Base-by-base conservation (phyloP, 371 early-diverging fungal species). In the Haplosporangium sp. region DNA sequence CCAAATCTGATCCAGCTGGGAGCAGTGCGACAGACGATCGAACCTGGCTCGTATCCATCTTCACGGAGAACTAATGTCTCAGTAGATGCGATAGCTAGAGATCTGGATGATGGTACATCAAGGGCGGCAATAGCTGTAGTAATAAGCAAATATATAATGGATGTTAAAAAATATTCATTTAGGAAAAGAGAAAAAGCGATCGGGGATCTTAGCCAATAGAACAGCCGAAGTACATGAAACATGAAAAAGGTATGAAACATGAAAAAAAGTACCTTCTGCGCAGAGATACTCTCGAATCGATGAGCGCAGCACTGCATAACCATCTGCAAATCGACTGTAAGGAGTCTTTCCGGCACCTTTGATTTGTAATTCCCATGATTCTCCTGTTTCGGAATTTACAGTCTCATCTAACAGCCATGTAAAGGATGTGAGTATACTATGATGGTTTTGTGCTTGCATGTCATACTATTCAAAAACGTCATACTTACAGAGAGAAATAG, bases 1-100 rank as follows among this genome's bases (percentile, higher is more conserved):
- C 97, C 97, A 84, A 97, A 95, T 13, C 97, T 90, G 39, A 97
- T 69, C 95, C 95, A 97, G 38, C 91, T 89, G 0, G 93, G 94
- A 0, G 95, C 91, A 50, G 94, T 75, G 15, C 97, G 90, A 2
- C 92, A 84, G 0, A 96, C 92, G n/a, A 96, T 84, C 1, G 95
- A 95, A 3, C 96, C 94, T 0, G 83, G 74, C 72, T 95, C 95
- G 0, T 84, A 84, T 60, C 81, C 81, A n/a, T 89, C 87, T 44
- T 94, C 95, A 50, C 96, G 88, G 67, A 86, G 82, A 0, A 96
- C 95, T 13, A 85, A 83, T 2, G 90, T 86, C 3, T 85, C 84
- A 1, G 93, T 92, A 1, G 82, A 88, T 0, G 94, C 82, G 13
- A 97, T 77, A 0, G 92, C 81, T 15, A 96, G 84, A 1, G 94